Conservation (phyloP, 164 flowering plant species). For the Pachysandra terminalis region DNA sequence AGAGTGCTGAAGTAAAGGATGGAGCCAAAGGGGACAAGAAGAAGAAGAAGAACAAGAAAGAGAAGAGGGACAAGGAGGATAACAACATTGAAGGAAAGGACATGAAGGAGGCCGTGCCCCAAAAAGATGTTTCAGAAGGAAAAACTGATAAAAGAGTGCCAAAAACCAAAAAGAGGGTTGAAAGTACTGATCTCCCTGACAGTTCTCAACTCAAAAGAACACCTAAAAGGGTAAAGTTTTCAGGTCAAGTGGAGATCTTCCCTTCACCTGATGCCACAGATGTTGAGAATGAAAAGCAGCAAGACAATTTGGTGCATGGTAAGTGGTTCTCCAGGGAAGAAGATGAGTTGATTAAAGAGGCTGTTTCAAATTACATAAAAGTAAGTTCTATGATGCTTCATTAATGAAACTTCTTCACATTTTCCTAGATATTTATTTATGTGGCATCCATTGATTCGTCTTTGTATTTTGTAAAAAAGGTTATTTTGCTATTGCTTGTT, state of each 20-base stretch:
- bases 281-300: neutral
- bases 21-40: neutral
- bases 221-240: slow-evolving; percentile 36
- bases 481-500: too few species aligned
- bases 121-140: slow-evolving; percentile 6
- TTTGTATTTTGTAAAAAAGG: too few species aligned
- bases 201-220: slow-evolving; percentile 9
- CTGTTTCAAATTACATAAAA: slow-evolving; percentile 36
- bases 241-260: slow-evolving; percentile 36
- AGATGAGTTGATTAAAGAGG: slow-evolving; percentile 35
- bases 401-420: neutral
- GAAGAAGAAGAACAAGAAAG: slow-evolving; percentile 8
- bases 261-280: slow-evolving; percentile 17
- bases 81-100: neutral
- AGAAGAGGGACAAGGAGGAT: slow-evolving; percentile 1
- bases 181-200: neutral
- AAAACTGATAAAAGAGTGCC: neutral
- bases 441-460: too few species aligned
- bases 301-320: slow-evolving; percentile 31
- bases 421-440: too few species aligned
- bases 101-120: slow-evolving; percentile 12
- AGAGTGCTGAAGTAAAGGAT: neutral
- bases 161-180: neutral
- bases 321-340: slow-evolving; percentile 48
- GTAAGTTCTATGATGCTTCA: slow-evolving; percentile 1